Evolutionary conservation across 2,329 filamentous ascomycete species (phyloP).

Genomic region (Colletotrichum sp.): DNA sequence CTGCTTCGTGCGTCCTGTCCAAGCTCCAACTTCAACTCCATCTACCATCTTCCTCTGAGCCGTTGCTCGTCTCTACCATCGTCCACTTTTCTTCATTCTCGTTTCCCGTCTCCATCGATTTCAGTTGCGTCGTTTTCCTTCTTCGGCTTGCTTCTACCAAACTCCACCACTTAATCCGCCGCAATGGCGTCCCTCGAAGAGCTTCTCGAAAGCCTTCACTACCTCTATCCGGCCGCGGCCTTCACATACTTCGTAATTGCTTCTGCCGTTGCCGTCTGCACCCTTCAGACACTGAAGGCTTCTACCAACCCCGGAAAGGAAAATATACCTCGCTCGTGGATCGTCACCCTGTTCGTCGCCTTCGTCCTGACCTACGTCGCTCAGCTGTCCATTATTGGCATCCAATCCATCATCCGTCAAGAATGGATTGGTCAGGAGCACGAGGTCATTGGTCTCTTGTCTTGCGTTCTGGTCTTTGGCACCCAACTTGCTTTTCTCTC

Average conservation of each 20-base stretch:
- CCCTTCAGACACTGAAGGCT: slow-evolving; percentile 50
- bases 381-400: slow-evolving; percentile 48
- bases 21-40: background rate
- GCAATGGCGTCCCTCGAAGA: slow-evolving; percentile 26
- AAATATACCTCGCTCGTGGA: slow-evolving; percentile 42
- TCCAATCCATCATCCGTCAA: slow-evolving; percentile 36
- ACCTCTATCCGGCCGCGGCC: slow-evolving; percentile 60
- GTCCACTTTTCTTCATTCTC: background rate
- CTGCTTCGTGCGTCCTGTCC: background rate
- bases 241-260: slow-evolving; percentile 63
- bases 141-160: background rate
- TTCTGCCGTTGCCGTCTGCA: slow-evolving; percentile 55
- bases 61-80: background rate
- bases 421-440: slow-evolving; percentile 51
- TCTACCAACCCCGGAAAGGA: slow-evolving; percentile 34
- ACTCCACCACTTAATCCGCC: background rate
- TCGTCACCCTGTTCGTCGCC: slow-evolving; percentile 47
- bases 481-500: slow-evolving; percentile 61
- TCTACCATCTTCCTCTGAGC: background rate
- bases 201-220: slow-evolving; percentile 55
- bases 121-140: background rate
- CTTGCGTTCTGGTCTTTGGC: slow-evolving; percentile 68
- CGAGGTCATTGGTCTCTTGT: slow-evolving; percentile 61
- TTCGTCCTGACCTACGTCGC: slow-evolving; percentile 50
- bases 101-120: background rate